These are phyloP conservation scores for Didymella segeticola DNA, from an alignment of 2,329 filamentous ascomycete species.

Conservation along the genomic window DNA sequence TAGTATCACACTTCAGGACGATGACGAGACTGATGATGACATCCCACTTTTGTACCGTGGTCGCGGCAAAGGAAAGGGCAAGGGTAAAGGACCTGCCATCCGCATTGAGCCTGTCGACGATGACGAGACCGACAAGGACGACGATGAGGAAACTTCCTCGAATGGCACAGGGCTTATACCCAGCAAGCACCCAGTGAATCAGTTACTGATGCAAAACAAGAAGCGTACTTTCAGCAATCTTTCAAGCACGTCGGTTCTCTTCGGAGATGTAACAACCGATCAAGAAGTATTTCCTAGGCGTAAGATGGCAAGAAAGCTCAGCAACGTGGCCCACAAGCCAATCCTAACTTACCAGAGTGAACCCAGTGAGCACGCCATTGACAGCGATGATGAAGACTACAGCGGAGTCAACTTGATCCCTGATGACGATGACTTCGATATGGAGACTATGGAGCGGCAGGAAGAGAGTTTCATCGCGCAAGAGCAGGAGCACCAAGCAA, in stretches of 20 bases:
- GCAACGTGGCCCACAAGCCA: conserved; percentile 42
- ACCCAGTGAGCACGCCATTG: conserved; percentile 45
- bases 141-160: conserved; percentile 38
- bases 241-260: conserved; percentile 47
- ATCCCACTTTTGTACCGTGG: conserved; percentile 44
- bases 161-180: conserved; percentile 39
- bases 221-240: conserved; percentile 51
- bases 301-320: conserved; percentile 47
- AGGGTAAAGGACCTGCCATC: conserved; percentile 47
- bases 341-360: conserved; percentile 45
- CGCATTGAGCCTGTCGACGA: conserved; percentile 43
- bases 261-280: conserved; percentile 44
- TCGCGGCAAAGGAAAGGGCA: conserved; percentile 42
- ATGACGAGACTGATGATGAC: conserved; percentile 46
- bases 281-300: conserved; percentile 45
- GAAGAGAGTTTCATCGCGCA: conserved; percentile 77
- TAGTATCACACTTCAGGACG: conserved; percentile 43
- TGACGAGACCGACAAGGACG: conserved; percentile 38
- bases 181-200: conserved; percentile 39
- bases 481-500: conserved; percentile 40
- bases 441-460: conserved; percentile 76
- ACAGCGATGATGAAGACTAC: conserved; percentile 61
- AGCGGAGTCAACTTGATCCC: conserved; percentile 79
- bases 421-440: conserved; percentile 76
- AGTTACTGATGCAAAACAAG: conserved; percentile 41